Conservation (phyloP, 441 rosid species). For the Mallotus japonicus region DNA sequence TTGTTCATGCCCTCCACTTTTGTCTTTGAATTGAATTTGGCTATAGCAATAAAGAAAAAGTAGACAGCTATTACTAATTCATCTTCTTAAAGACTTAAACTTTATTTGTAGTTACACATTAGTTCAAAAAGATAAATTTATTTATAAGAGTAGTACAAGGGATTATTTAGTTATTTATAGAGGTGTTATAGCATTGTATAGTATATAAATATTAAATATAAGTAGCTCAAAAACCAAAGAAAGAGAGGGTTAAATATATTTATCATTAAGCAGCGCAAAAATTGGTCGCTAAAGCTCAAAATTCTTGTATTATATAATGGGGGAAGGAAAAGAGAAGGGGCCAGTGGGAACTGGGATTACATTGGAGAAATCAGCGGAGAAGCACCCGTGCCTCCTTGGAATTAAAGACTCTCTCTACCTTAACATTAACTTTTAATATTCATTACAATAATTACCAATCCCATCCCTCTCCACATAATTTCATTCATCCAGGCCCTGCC, state of each 20-base stretch:
- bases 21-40: background rate
- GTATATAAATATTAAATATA: background rate
- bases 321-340: background rate
- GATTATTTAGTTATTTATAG: too few species aligned
- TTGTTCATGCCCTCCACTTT: background rate
- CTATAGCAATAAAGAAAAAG: background rate
- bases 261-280: too few species aligned
- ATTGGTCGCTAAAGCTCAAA: too few species aligned
- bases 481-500: background rate
- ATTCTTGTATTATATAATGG: background rate
- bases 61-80: background rate
- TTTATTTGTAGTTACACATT: too few species aligned
- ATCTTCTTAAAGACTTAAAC: too few species aligned
- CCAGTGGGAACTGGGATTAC: conserved; percentile 38
- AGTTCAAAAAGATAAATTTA: too few species aligned
- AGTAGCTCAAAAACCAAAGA: conserved; percentile 12
- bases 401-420: background rate
- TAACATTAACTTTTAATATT: background rate
- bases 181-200: too few species aligned
- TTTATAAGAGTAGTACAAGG: too few species aligned
- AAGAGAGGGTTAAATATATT: background rate
- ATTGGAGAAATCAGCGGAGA: conserved; percentile 54
- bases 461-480: background rate
- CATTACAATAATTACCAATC: too few species aligned
- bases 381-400: conserved; percentile 49